phyloP scores from a whole-genome alignment of 1,284 basidiomycete genomes.

The Cerrena zonata region DNA sequence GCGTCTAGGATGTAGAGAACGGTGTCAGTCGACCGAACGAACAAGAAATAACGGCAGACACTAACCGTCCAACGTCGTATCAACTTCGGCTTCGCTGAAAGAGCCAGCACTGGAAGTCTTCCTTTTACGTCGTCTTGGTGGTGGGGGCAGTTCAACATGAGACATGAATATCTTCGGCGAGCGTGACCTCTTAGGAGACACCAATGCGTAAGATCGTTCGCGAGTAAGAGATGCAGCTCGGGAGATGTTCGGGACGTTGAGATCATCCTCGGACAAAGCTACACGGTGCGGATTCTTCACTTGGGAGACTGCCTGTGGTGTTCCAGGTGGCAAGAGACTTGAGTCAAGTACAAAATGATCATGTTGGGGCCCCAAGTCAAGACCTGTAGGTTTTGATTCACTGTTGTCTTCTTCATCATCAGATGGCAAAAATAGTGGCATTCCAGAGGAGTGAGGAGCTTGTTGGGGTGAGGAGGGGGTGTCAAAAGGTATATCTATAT shows the following conservation, averaged over 20 bases:
- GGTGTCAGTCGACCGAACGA: too few relatives aligned
- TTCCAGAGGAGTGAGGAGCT: too few relatives aligned
- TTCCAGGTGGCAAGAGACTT: neutral
- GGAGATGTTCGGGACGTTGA: neutral
- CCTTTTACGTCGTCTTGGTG: slow-evolving; percentile 12
- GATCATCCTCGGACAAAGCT: neutral
- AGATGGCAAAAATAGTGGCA: slow-evolving; percentile 2
- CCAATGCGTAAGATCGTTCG: neutral
- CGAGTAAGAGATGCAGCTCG: neutral
- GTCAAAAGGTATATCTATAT: too few relatives aligned
- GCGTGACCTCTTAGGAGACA: neutral
- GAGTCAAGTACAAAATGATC: slow-evolving; percentile 3
- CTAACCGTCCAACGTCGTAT: neutral
- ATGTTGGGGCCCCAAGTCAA: too few relatives aligned
- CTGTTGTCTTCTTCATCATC: neutral
- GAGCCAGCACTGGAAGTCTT: neutral
- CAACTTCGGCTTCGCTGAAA: neutral
- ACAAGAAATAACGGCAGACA: neutral
- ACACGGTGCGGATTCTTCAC: neutral
- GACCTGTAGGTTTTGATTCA: neutral
- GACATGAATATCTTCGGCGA: neutral
- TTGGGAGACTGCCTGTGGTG: neutral
- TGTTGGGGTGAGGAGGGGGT: too few relatives aligned
- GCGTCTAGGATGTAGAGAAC: too few relatives aligned
- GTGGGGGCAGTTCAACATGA: slow-evolving; percentile 17